These are phyloP conservation scores for Termitomyces sp. DNA, from an alignment of 768 basidiomycete species.

Conservation along the genomic window DNA sequence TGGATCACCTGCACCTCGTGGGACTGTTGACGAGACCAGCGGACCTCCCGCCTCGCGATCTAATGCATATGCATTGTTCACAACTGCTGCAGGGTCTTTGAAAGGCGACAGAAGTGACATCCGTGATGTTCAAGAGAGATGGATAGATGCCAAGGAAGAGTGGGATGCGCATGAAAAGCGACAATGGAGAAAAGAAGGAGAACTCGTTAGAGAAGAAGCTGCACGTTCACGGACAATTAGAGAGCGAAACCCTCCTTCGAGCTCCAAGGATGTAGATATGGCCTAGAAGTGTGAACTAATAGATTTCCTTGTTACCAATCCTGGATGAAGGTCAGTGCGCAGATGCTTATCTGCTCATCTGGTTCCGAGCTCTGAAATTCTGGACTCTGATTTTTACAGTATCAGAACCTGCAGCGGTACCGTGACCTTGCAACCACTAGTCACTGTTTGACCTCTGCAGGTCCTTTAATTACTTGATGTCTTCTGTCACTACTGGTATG, in stretches of 20 bases:
- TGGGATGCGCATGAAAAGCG: conserved; percentile 79
- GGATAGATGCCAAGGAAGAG: conserved; percentile 80
- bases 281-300: not conserved
- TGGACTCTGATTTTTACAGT: too few species aligned
- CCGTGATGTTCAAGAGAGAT: conserved; percentile 85
- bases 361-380: not conserved
- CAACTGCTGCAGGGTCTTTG: conserved; percentile 54
- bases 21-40: conserved; percentile 27
- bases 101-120: conserved; percentile 48
- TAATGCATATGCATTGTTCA: conserved; percentile 65
- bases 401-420: too few species aligned
- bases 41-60: conserved; percentile 43
- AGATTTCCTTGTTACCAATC: not conserved
- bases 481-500: too few species aligned
- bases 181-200: conserved; percentile 76
- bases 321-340: not conserved
- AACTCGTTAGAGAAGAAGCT: conserved; percentile 42
- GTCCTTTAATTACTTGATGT: too few species aligned
- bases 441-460: too few species aligned
- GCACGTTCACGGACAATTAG: conserved; percentile 27
- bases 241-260: conserved; percentile 21
- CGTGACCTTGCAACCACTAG: too few species aligned
- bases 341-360: not conserved
- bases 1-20: conserved; percentile 27
- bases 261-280: conserved; percentile 12